Evolutionary conservation across 768 basidiomycete species (phyloP).

Genomic region (Phanerochaete sordida): DNA sequence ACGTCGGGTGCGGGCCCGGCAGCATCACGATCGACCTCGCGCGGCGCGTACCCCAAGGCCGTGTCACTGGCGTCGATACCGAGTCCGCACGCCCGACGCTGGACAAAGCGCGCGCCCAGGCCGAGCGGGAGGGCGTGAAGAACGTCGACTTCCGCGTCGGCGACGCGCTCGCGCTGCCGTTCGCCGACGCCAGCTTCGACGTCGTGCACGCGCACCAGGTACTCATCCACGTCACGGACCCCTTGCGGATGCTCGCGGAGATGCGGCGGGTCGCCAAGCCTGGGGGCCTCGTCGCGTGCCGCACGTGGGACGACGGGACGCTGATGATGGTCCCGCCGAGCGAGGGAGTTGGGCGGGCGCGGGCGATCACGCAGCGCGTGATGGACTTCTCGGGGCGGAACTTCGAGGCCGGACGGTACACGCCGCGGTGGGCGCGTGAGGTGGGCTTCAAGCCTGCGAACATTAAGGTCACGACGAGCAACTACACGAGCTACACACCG

Average conservation of each 20-base stretch:
- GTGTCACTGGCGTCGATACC: conserved; percentile 41
- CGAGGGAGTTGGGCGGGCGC: too few species aligned
- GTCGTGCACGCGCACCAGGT: conserved; percentile 12
- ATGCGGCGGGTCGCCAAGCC: too few species aligned
- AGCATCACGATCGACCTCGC: conserved; percentile 46
- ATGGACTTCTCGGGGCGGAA: too few species aligned
- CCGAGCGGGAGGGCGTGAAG: conserved; percentile 23
- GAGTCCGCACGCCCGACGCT: conserved; percentile 27
- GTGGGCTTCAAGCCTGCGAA: conserved; percentile 30
- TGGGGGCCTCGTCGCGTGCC: conserved; percentile 36
- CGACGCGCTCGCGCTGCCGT: conserved; percentile 32
- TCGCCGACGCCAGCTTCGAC: conserved; percentile 40
- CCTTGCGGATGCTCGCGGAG: conserved; percentile 25
- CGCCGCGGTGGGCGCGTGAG: conserved; percentile 34
- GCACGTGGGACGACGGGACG: background rate
- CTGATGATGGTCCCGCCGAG: too few species aligned
- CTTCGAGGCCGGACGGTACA: conserved; percentile 28
- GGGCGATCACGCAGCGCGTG: too few species aligned
- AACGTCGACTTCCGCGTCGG: conserved; percentile 39
- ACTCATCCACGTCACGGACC: conserved; percentile 43
- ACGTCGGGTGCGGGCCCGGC: conserved; percentile 51
- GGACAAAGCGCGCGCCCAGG: conserved; percentile 29
- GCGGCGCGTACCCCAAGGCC: conserved; percentile 33
- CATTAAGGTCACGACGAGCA: conserved; percentile 27
- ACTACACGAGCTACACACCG: conserved; percentile 32